phyloP scores from a whole-genome alignment of 805 yeast genomes.

The Schwanniomyces occidentalis region DNA sequence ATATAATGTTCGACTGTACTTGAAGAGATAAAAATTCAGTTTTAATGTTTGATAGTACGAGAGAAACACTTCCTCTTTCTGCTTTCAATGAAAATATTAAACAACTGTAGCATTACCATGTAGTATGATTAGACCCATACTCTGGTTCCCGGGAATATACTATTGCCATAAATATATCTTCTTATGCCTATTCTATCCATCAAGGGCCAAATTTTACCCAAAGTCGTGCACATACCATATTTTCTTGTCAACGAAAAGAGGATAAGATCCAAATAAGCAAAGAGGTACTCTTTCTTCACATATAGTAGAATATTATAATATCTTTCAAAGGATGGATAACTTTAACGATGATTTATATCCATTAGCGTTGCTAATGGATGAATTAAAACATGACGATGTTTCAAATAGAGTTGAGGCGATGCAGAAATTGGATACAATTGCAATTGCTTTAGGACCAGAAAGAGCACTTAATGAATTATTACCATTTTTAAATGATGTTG shows the following conservation, averaged over 20 bases:
- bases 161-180: too few relatives aligned
- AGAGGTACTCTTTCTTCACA: too few relatives aligned
- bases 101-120: too few relatives aligned
- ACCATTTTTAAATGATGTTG: slow-evolving; percentile 86
- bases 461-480: slow-evolving; percentile 85
- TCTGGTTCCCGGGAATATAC: too few relatives aligned
- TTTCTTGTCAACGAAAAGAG: slow-evolving; percentile 1
- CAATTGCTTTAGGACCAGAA: slow-evolving; percentile 91
- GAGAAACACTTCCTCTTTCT: too few relatives aligned
- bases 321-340: slow-evolving; percentile 27
- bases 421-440: slow-evolving; percentile 91
- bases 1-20: too few relatives aligned
- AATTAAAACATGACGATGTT: slow-evolving; percentile 93
- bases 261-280: slow-evolving; percentile 1
- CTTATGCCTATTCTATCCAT: too few relatives aligned
- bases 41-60: too few relatives aligned
- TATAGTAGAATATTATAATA: background rate
- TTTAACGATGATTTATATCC: slow-evolving; percentile 77
- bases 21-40: too few relatives aligned
- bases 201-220: too few relatives aligned
- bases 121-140: too few relatives aligned
- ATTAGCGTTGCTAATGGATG: slow-evolving; percentile 94
- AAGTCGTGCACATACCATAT: background rate
- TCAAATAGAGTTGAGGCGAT: slow-evolving; percentile 91
- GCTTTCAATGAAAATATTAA: too few relatives aligned